phyloP scores from a whole-genome alignment of 1,139 yeast species.

The Saccharomyces uvarum region DNA sequence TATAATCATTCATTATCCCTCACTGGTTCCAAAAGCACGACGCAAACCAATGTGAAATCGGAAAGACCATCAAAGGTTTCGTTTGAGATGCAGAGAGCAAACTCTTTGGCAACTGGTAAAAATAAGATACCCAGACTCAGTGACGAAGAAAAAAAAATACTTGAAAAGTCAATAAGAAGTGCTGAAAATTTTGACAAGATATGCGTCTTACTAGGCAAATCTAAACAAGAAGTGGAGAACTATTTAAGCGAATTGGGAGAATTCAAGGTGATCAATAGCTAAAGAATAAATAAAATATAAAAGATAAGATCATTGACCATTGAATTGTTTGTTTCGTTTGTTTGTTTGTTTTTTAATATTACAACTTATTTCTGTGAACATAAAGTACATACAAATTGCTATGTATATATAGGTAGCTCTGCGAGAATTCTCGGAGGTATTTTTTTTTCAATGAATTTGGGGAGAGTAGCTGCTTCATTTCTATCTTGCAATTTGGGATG shows the following conservation, averaged over 20 bases:
- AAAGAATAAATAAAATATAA: background rate
- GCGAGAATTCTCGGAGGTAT: background rate
- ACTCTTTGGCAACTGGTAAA: slow-evolving; percentile 5
- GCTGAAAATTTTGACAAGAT: slow-evolving; percentile 65
- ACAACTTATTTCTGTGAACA: slow-evolving; percentile 2
- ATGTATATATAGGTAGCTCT: background rate
- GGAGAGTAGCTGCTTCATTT: background rate
- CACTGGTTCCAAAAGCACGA: background rate
- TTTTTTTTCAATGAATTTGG: background rate
- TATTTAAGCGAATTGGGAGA: slow-evolving; percentile 38
- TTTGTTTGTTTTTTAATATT: slow-evolving; percentile 6
- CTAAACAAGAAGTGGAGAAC: slow-evolving; percentile 48
- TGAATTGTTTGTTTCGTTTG: background rate
- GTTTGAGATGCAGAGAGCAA: slow-evolving; percentile 13
- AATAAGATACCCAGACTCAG: slow-evolving; percentile 24
- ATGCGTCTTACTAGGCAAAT: slow-evolving; percentile 57
- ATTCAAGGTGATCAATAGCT: slow-evolving; percentile 33
- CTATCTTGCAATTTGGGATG: background rate
- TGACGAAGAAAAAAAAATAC: slow-evolving; percentile 33
- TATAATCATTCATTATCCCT: background rate
- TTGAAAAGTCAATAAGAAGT: slow-evolving; percentile 46
- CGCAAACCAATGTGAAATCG: slow-evolving; percentile 6
- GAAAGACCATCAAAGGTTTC: slow-evolving; percentile 23
- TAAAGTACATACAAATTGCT: background rate
- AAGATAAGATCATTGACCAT: background rate